A percentile compares a stretch with the other conserved stretches of the same genome.
phyloP scores from a whole-genome alignment of 169 alveolate species.

The Plasmodium malariae region DNA sequence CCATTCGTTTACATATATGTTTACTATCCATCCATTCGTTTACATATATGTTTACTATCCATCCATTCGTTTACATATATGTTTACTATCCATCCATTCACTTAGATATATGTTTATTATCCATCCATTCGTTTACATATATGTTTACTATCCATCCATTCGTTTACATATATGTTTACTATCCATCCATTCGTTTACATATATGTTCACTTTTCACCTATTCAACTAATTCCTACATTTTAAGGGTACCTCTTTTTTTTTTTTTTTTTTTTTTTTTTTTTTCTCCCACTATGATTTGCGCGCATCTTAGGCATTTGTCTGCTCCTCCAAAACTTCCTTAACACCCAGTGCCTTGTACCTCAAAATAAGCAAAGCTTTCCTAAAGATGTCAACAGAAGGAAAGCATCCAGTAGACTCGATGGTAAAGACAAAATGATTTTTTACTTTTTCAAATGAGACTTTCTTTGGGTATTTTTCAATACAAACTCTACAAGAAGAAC shows the following conservation, averaged over 20 bases:
- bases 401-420: constrained; percentile 88
- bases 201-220: neutral
- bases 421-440: constrained; percentile 90
- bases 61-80: too few relatives aligned
- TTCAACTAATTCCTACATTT: neutral
- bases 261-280: constrained; percentile 1
- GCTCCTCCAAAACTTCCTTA: constrained; percentile 71
- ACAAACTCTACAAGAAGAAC: constrained; percentile 98
- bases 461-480: constrained; percentile 92
- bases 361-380: constrained; percentile 79
- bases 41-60: too few relatives aligned
- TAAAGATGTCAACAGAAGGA: constrained; percentile 84
- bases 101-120: too few relatives aligned
- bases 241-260: neutral
- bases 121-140: too few relatives aligned
- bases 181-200: neutral
- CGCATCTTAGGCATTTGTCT: constrained; percentile 3
- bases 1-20: too few relatives aligned
- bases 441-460: constrained; percentile 86
- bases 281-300: neutral
- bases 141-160: too few relatives aligned
- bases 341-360: constrained; percentile 76
- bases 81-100: too few relatives aligned
- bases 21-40: too few relatives aligned
- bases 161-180: neutral